phyloP scores from a whole-genome alignment of 1,139 yeast genomes.

The Blastobotrys indianensis region DNA sequence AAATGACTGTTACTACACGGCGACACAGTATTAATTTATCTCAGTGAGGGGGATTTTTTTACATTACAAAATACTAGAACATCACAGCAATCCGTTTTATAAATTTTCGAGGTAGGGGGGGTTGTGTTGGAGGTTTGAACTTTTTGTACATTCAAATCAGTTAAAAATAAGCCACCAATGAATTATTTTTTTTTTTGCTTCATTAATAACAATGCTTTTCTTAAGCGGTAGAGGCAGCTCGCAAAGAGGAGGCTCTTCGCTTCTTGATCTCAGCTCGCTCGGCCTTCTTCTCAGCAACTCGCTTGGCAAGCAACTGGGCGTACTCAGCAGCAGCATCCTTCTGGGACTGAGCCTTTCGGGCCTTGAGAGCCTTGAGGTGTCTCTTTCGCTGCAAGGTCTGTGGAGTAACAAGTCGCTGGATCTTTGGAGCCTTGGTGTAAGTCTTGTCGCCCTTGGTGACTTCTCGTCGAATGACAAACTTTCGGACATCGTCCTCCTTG shows the following conservation, averaged over 20 bases:
- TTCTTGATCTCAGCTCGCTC: constrained; percentile 96
- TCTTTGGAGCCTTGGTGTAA: constrained; percentile 99
- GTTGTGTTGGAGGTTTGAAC: background rate
- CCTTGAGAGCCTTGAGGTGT: constrained; percentile 88
- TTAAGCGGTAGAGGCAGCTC: constrained; percentile 36
- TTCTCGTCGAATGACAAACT: constrained; percentile 98
- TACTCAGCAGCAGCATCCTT: constrained; percentile 99
- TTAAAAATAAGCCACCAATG: background rate
- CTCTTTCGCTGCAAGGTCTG: constrained; percentile 99
- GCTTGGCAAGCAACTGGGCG: constrained; percentile 97
- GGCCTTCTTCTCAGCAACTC: constrained; percentile 96
- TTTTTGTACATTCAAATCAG: constrained; percentile 3
- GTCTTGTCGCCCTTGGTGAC: constrained; percentile 96
- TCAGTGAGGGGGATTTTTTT: no score
- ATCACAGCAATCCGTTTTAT: no score
- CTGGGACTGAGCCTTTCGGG: constrained; percentile 96
- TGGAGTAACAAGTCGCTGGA: constrained; percentile 99
- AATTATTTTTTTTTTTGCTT: background rate
- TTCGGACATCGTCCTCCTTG: constrained; percentile 93
- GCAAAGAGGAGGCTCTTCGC: constrained; percentile 99
- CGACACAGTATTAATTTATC: no score
- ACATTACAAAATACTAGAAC: no score
- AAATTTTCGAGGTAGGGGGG: no score
- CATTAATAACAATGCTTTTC: background rate
- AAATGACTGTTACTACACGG: no score